Evolutionary conservation across 2,329 filamentous ascomycete species (phyloP).

Genomic region (Paraphaeosphaeria sporulosa): DNA sequence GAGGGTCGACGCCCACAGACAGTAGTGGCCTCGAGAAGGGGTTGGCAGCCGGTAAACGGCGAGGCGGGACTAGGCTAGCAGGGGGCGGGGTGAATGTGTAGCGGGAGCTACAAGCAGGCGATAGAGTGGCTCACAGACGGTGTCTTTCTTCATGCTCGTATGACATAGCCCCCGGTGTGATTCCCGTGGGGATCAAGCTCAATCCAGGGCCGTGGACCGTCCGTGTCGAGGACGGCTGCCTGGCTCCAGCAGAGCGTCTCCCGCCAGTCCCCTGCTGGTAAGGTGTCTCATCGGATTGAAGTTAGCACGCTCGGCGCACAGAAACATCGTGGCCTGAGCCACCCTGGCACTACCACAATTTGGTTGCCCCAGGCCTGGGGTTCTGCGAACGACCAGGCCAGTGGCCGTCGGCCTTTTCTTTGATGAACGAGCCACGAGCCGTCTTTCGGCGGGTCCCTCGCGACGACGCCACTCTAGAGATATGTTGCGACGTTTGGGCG

Average conservation of each 20-base stretch:
- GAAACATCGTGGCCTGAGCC: constrained; percentile 19
- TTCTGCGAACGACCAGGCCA: constrained; percentile 22
- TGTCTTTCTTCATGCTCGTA: constrained; percentile 44
- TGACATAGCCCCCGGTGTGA: constrained; percentile 51
- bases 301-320: constrained; percentile 12
- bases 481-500: constrained; percentile 38
- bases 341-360: constrained; percentile 12
- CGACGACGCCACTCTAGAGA: constrained; percentile 17
- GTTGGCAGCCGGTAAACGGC: constrained; percentile 43
- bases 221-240: constrained; percentile 26
- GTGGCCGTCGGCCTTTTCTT: constrained; percentile 22
- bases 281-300: constrained; percentile 21
- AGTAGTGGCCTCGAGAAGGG: constrained; percentile 45
- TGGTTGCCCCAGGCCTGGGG: constrained; percentile 31
- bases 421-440: constrained; percentile 7
- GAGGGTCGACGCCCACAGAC: constrained; percentile 41
- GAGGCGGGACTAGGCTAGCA: constrained; percentile 47
- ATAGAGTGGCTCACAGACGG: constrained; percentile 43
- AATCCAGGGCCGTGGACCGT: constrained; percentile 39
- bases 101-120: constrained; percentile 48
- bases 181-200: constrained; percentile 45
- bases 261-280: constrained; percentile 24
- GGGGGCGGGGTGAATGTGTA: constrained; percentile 39
- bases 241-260: constrained; percentile 27
- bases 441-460: constrained; percentile 23